Base-by-base conservation (phyloP, 2,329 filamentous ascomycete genomes). In the Fusarium longipes region DNA sequence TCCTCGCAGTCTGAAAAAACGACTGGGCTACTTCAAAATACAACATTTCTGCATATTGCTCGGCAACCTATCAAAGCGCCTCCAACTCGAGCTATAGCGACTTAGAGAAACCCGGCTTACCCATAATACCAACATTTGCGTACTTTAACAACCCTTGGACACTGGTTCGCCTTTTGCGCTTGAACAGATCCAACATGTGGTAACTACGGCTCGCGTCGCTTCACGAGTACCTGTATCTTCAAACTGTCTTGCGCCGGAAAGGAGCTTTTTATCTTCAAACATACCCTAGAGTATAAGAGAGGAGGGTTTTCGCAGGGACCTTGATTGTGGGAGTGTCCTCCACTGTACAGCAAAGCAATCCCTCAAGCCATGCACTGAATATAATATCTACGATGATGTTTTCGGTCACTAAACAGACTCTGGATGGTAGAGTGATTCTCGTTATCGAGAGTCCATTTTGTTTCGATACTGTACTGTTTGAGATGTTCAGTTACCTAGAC, bases 1-100 rank as follows among this genome's bases (percentile, higher is more conserved):
- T 78, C 7, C 49, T 56, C n/a, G 48, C 51, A 14, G 63, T 47
- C 48, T 74, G 63, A 73, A 15, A 11, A 17, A 10, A 35, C 14
- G 15, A 36, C 17, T 22, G 29, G 18, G 25, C 22, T 29, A 10
- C 22, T 27, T 39, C 9, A 29, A n/a, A 36, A 38, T 18, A 36
- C 22, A 44, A 8, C 43, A 57, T 30, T n/a, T 52, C 24, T 32
- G 29, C 24, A 30, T 20, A n/a, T 59, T 42, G n/a, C 32, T 15
- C 29, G 35, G 27, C 32, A 11, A 20, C n/a, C 14, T 14, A 30
- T 42, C 38, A 18, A 29, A 33, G 12, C 30, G 25, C 18, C 8
- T 22, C 7, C 22, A 40, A 10, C 25, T 42, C n/a, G 24, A 43
- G 44, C 33, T 54, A 27, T 25, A 11, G 42, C 9, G 36, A 33